Evolutionary conservation across 2,329 filamentous ascomycete species (phyloP).

Genomic region (Zymoseptoria passerinii): DNA sequence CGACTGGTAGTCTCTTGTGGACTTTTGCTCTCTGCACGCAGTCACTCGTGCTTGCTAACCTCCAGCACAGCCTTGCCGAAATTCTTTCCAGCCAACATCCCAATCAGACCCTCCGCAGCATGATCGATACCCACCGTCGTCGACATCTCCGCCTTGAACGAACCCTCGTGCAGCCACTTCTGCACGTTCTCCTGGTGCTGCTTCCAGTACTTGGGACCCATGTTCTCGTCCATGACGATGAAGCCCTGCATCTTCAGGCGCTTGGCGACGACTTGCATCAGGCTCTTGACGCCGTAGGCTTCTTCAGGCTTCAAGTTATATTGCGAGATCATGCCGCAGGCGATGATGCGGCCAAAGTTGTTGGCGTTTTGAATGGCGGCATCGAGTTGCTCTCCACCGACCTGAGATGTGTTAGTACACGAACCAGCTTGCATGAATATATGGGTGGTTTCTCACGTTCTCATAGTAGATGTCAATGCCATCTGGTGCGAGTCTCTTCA

Average conservation of each 20-base stretch:
- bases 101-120: conserved; percentile 62
- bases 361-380: conserved; percentile 60
- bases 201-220: conserved; percentile 56
- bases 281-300: conserved; percentile 57
- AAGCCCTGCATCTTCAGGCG: conserved; percentile 66
- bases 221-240: conserved; percentile 57
- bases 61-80: conserved; percentile 79
- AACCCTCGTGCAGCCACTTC: conserved; percentile 68
- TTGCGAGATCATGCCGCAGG: conserved; percentile 60
- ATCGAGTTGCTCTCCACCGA: conserved; percentile 63
- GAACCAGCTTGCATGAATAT: no score
- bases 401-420: not conserved
- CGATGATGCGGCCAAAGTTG: conserved; percentile 56
- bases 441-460: no score
- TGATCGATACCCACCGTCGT: conserved; percentile 72
- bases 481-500: conserved; percentile 62
- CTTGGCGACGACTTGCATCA: conserved; percentile 58
- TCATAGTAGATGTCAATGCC: conserved; percentile 81
- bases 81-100: conserved; percentile 69
- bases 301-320: conserved; percentile 59
- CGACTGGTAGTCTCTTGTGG: not conserved
- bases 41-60: conserved; percentile 34
- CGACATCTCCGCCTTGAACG: conserved; percentile 60
- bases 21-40: no score
- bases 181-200: conserved; percentile 70